Evolutionary conservation across 106 monocot genomes (phyloP).

Genomic region (Dioscorea dumetorum): DNA sequence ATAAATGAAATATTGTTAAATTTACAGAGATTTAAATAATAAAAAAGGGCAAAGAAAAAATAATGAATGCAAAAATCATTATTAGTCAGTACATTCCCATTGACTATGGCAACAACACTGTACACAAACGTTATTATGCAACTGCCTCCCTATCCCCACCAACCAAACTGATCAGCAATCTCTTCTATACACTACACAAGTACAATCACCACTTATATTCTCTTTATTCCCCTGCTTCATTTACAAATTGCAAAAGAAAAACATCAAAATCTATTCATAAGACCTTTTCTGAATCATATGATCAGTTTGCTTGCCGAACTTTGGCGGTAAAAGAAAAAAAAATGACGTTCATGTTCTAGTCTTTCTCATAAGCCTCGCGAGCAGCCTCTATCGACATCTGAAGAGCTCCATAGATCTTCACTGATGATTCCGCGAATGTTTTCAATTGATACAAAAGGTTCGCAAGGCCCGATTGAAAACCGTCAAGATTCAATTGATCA

Average conservation of each 20-base stretch:
- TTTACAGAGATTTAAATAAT: no score
- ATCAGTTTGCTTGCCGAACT: background rate
- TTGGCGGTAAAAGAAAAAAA: background rate
- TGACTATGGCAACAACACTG: no score
- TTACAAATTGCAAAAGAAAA: background rate
- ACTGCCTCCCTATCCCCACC: no score
- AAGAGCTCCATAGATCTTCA: constrained; percentile 47
- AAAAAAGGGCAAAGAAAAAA: no score
- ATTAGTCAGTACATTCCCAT: no score
- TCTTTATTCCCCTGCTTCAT: constrained; percentile 7
- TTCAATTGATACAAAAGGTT: constrained; percentile 42
- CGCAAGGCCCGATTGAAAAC: constrained; percentile 38
- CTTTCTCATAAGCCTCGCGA: constrained; percentile 27
- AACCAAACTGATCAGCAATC: no score
- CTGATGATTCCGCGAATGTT: constrained; percentile 47
- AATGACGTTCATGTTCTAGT: background rate
- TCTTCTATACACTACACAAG: background rate
- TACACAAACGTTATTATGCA: no score
- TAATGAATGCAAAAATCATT: no score
- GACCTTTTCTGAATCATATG: background rate
- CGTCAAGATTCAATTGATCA: constrained; percentile 47
- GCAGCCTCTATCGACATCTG: constrained; percentile 21
- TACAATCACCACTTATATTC: background rate
- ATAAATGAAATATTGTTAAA: no score
- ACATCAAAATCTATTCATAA: background rate